These are phyloP conservation scores for Termitomyces sp. DNA, from an alignment of 768 basidiomycete species.

Conservation along the genomic window DNA sequence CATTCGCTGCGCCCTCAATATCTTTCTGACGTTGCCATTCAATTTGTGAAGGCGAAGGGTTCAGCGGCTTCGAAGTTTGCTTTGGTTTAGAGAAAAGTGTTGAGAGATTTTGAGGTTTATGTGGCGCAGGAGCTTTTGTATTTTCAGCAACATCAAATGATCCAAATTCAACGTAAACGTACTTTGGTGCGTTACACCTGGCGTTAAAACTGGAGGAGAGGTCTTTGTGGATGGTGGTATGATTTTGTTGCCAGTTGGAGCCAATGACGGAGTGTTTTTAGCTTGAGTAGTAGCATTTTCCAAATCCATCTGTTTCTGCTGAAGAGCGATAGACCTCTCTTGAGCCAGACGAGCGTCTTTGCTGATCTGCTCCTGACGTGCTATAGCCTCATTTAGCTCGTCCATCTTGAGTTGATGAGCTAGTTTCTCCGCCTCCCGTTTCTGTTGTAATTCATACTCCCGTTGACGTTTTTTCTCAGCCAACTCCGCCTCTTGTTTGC, in stretches of 20 bases:
- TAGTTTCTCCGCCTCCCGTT: constrained; percentile 41
- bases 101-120: neutral
- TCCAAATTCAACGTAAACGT: neutral
- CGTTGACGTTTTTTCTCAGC: constrained; percentile 37
- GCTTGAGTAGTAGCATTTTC: constrained; percentile 21
- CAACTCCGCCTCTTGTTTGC: constrained; percentile 40
- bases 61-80: neutral
- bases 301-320: constrained; percentile 45
- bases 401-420: constrained; percentile 40
- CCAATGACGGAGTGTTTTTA: no score
- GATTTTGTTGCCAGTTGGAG: no score
- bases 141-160: neutral
- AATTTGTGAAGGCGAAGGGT: constrained; percentile 31
- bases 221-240: no score
- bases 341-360: constrained; percentile 34
- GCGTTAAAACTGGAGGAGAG: no score
- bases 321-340: constrained; percentile 31
- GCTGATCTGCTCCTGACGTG: constrained; percentile 24
- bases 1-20: constrained; percentile 46
- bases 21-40: constrained; percentile 61
- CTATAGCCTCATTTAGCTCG: constrained; percentile 39
- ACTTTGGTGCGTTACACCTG: no score
- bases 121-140: neutral
- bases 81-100: neutral
- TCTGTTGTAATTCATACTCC: constrained; percentile 38